Conservation (phyloP, 371 early-diverging fungal species). For the Smittium culicis region DNA sequence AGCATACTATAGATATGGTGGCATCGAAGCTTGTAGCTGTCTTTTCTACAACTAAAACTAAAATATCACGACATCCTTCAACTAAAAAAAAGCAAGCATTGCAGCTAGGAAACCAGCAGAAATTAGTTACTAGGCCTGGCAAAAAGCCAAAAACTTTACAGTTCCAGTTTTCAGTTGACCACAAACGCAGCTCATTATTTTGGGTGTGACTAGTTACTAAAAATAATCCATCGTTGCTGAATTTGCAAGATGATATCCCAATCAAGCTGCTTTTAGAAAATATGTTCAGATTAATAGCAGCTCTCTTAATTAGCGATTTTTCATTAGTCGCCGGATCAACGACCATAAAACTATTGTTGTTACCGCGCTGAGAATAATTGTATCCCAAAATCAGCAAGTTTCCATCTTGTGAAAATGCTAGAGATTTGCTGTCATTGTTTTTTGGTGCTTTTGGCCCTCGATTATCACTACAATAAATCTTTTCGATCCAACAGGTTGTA, state of each 20-base stretch:
- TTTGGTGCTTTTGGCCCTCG: too few relatives aligned
- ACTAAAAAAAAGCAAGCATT: constrained; percentile 22
- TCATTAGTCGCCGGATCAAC: not conserved
- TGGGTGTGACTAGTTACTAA: not conserved
- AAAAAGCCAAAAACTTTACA: constrained; percentile 26
- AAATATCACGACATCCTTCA: constrained; percentile 16
- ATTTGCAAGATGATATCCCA: constrained; percentile 16
- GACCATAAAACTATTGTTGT: not conserved
- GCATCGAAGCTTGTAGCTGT: constrained; percentile 22
- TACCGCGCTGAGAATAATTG: not conserved
- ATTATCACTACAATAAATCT: not conserved
- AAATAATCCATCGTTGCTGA: not conserved
- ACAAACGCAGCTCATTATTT: constrained; percentile 26
- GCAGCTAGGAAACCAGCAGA: constrained; percentile 27
- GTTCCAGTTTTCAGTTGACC: constrained; percentile 25
- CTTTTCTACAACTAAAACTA: constrained; percentile 19
- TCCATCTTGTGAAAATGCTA: not conserved
- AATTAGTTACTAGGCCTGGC: constrained; percentile 11
- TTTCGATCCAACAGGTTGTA: not conserved
- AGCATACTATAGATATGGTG: constrained; percentile 15
- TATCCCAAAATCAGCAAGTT: not conserved
- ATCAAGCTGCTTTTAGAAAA: constrained; percentile 12
- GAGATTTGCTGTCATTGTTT: not conserved
- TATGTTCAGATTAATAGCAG: not conserved
- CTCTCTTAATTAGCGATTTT: not conserved